Base-by-base conservation (phyloP, 2,329 filamentous ascomycete species). In the Dactylellina sp. region DNA sequence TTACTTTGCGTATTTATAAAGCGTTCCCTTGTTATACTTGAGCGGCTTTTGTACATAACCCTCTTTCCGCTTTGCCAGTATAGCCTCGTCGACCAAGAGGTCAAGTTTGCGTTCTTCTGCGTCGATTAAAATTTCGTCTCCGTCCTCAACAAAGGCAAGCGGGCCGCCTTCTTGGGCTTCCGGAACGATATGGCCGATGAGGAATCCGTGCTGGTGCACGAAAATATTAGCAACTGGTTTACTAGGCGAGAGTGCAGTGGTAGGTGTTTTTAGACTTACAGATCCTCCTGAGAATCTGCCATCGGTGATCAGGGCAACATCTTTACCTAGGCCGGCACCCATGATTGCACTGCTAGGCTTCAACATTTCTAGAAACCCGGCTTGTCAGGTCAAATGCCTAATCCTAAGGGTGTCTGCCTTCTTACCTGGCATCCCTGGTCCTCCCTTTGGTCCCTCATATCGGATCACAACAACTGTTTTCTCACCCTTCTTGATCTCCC, bases 381-480 rank as follows among this genome's bases (percentile, higher is more conserved):
- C n/a, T n/a, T n/a, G n/a, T n/a, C n/a, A n/a, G n/a, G 37, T 39
- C 12, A 44, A 22, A n/a, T 28, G 37, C n/a, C n/a, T n/a, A n/a
- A n/a, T n/a, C n/a, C n/a, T n/a, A n/a, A n/a, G n/a, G n/a, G n/a
- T n/a, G n/a, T n/a, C n/a, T n/a, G n/a, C n/a, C n/a, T n/a, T n/a
- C n/a, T 28, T 50, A 72, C 68, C 70, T 46, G 70, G 89, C 89
- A 91, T 91, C 68, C 89, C 89, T 0, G 89, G 89, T 1, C 89
- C 89, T 65, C 89, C 89, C 81, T 90, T 91, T 40, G 89, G 89
- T 1, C 89, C 89, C 78, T 89, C 88, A 80, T 91, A 91, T 47
- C 89, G 87, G 81, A 92, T 91, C 59, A 92, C 87, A 28, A 91
- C 89, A 42, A 92, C 89, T 0, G 88, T 90, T 82, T 91, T 92